Evolutionary conservation across 805 yeast species (phyloP).

Genomic region (Metschnikowia orientalis): DNA sequence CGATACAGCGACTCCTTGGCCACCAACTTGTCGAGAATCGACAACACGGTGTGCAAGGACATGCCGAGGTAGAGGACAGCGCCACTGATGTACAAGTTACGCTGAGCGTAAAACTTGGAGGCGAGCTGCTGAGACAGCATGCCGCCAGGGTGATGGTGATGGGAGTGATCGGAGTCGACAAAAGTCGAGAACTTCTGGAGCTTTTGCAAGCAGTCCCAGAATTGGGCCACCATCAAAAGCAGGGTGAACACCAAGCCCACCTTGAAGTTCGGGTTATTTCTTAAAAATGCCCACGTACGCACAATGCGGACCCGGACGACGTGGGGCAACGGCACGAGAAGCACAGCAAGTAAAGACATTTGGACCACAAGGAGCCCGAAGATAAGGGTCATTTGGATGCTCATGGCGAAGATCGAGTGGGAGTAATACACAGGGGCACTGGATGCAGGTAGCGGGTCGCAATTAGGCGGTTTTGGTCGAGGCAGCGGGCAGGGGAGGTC

Average conservation of each 20-base stretch:
- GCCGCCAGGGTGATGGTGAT: constrained; percentile 8
- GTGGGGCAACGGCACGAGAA: constrained; percentile 55
- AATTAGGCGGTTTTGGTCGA: too few species aligned
- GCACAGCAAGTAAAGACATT: constrained; percentile 44
- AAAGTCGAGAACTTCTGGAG: constrained; percentile 22
- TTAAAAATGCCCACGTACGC: constrained; percentile 30
- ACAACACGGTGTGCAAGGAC: constrained; percentile 51
- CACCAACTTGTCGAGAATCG: constrained; percentile 50
- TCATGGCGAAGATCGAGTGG: constrained; percentile 26
- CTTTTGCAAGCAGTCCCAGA: constrained; percentile 51
- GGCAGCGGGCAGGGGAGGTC: too few species aligned
- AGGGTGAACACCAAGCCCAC: constrained; percentile 42
- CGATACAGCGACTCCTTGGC: constrained; percentile 36
- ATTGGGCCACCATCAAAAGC: constrained; percentile 44
- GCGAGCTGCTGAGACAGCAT: constrained; percentile 51
- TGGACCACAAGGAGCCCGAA: constrained; percentile 49
- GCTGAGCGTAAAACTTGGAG: constrained; percentile 56
- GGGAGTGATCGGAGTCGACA: constrained; percentile 22
- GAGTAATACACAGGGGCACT: not conserved
- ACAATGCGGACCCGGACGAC: constrained; percentile 42
- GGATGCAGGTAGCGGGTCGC: too few species aligned
- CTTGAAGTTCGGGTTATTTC: constrained; percentile 37
- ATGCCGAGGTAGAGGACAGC: constrained; percentile 54
- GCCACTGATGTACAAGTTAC: constrained; percentile 60
- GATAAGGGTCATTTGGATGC: constrained; percentile 42